Base-by-base conservation (phyloP, 805 yeast species). In the Lachancea lanzarotensis region DNA sequence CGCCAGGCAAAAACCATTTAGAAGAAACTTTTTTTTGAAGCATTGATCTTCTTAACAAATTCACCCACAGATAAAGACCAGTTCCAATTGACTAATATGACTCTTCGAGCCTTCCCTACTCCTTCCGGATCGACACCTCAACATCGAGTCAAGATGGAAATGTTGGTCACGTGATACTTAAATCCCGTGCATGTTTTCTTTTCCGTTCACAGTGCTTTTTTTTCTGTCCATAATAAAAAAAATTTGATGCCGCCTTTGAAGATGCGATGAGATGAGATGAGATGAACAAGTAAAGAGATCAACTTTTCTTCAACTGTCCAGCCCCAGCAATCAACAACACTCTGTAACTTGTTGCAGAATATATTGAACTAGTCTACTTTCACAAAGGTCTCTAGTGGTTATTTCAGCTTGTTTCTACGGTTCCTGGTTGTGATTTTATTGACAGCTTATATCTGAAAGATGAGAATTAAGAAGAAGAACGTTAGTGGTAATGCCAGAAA, bases 401-500 rank as follows among this genome's bases (percentile, higher is more conserved):
- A 11, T 32, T 32, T 15, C 13, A 15, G 19, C 19, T n/a, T 15
- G 32, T 30, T 38, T 38, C 16, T 22, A 36, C 39, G 19, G 31
- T 25, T 36, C 12, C 27, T 39, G 35, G 35, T 31, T 8, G 17
- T 33, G 15, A 6, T 22, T 43, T 17, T 6, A 11, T 18, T n/a
- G 12, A 18, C 25, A 27, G n/a, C 8, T 35, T 25, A 7, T 31
- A 13, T 4, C 19, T 22, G 25, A 36, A 37, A 12, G 38, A 81
- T 75, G 68, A 77, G 76, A 69, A 81, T 87, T 54, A 84, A 83
- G 75, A 88, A 81, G 82, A 89, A 75, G 71, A 87, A 89, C 56
- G 74, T 83, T 50, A 68, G 82, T 43, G 97, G 97, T 67, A 87
- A 86, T 57, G 96, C 96, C 51, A 86, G 82, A 70, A 86, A 88